A percentile compares a stretch with the other conserved stretches of the same genome.
Conservation (phyloP, 768 basidiomycete genomes). For the Lentinus brumalis region DNA sequence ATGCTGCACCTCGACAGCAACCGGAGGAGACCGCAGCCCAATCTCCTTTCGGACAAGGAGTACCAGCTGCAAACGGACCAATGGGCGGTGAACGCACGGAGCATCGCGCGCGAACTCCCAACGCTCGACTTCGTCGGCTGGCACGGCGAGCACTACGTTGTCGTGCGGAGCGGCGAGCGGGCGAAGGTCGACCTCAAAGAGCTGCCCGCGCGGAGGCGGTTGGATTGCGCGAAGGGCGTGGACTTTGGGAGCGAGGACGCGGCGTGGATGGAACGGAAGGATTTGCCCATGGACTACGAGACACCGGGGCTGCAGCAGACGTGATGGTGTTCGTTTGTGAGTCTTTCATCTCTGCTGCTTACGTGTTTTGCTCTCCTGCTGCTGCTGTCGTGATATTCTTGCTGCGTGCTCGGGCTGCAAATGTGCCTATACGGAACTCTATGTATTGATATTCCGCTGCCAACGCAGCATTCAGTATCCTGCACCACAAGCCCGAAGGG, state of each 20-base stretch:
- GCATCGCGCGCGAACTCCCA: slow-evolving; percentile 51
- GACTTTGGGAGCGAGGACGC: slow-evolving; percentile 65
- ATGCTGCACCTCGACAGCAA: slow-evolving; percentile 62
- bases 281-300: slow-evolving; percentile 78
- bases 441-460: too few species aligned
- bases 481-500: too few species aligned
- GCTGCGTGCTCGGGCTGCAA: neutral
- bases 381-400: neutral
- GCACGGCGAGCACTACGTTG: slow-evolving; percentile 72
- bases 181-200: slow-evolving; percentile 53
- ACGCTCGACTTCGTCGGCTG: slow-evolving; percentile 70
- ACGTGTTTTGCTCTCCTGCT: neutral
- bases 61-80: slow-evolving; percentile 56
- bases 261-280: slow-evolving; percentile 69
- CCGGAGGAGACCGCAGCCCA: slow-evolving; percentile 55
- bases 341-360: neutral
- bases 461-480: too few species aligned
- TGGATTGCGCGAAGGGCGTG: slow-evolving; percentile 68
- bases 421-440: too few species aligned
- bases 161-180: slow-evolving; percentile 43
- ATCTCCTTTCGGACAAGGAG: slow-evolving; percentile 60
- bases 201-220: slow-evolving; percentile 53
- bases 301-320: slow-evolving; percentile 48
- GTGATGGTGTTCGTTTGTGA: slow-evolving; percentile 1
- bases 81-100: slow-evolving; percentile 53